Evolutionary conservation across 1,139 yeast species (phyloP), one percentile per base, ranked within the genome.

Genomic region (Insectozyma bohioensis): DNA sequence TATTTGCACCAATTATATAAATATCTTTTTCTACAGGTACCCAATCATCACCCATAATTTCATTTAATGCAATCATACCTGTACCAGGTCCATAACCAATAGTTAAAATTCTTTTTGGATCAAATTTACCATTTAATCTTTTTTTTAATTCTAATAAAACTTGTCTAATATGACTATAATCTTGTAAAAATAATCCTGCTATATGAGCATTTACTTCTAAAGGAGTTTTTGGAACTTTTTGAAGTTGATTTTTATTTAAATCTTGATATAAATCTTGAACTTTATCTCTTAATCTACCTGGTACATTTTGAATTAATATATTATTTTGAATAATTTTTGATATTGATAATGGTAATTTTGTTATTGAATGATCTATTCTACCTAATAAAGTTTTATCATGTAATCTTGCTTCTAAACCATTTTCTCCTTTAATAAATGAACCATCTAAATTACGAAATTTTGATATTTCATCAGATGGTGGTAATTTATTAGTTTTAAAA

Each of bases 61-160:
- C 96, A 52, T 88, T 86, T 38, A 88, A 64, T 0, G 95, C 98
- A 7, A 90, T 66, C 65, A 92, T 80, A 1, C 97, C 97, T 0
- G 95, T 83, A 1, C 92, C 94, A 1, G 98, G 97, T 0, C 98
- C 98, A 51, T 75, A 80, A 0, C 97, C 95, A 6, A 87, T 75
- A 48, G 87, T 95, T 36, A 92, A 65, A 0, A 92, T 75, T 11
- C 75, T 64, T 20, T 69, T 53, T 0, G 97, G 97, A 20, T 59
- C 58, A 60, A 88, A 86, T 9, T 52, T 49, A 0, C 60, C 67
- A 0, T 68, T 72, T 4, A 67, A 55, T 32, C 94, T 64, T 31
- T 74, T 72, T 43, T 75, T 69, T 24, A 88, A 61, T 48, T 92
- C 97, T 20, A 58, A 54, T 28, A 92, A 58, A 0, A 82, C 87